These are phyloP conservation scores for Annona squamosa DNA, from an alignment of 164 flowering plant species.

Conservation along the genomic window DNA sequence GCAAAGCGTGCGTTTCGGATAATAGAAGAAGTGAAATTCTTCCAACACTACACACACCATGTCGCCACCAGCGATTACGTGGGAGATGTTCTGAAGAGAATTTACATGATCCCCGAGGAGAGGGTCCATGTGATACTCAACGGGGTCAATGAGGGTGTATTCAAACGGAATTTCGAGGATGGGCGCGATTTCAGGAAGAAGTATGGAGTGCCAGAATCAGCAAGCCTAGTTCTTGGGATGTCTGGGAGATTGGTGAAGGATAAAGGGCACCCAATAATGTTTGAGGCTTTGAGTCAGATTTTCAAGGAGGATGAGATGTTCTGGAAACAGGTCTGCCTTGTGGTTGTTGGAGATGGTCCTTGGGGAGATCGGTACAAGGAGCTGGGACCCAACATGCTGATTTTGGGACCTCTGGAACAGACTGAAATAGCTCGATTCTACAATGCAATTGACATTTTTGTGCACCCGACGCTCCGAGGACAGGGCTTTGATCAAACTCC, in stretches of 20 bases:
- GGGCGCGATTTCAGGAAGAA: slow-evolving; percentile 33
- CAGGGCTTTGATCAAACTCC: slow-evolving; percentile 73
- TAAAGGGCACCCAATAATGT: slow-evolving; percentile 74
- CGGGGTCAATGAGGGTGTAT: slow-evolving; percentile 58
- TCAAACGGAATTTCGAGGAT: slow-evolving; percentile 29
- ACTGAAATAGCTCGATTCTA: slow-evolving; percentile 48
- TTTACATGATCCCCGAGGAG: slow-evolving; percentile 69
- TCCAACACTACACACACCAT: slow-evolving; percentile 58
- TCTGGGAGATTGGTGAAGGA: slow-evolving; percentile 77
- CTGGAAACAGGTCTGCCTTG: slow-evolving; percentile 22
- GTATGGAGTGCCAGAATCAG: slow-evolving; percentile 31
- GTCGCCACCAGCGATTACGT: slow-evolving; percentile 68
- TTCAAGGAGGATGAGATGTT: slow-evolving; percentile 10
- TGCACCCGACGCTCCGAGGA: slow-evolving; percentile 67
- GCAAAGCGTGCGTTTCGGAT: slow-evolving; percentile 39
- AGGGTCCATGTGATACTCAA: slow-evolving; percentile 76
- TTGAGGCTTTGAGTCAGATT: slow-evolving; percentile 55
- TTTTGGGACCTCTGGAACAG: slow-evolving; percentile 63
- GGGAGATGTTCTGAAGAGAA: slow-evolving; percentile 58
- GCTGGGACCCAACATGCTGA: slow-evolving; percentile 43
- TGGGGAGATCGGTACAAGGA: slow-evolving; percentile 56
- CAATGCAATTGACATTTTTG: slow-evolving; percentile 57
- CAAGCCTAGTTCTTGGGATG: slow-evolving; percentile 47
- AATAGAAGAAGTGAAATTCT: slow-evolving; percentile 64
- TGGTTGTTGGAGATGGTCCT: slow-evolving; percentile 81